phyloP scores from a whole-genome alignment of 805 yeast genomes.

The Myxozyma melibiosi region DNA sequence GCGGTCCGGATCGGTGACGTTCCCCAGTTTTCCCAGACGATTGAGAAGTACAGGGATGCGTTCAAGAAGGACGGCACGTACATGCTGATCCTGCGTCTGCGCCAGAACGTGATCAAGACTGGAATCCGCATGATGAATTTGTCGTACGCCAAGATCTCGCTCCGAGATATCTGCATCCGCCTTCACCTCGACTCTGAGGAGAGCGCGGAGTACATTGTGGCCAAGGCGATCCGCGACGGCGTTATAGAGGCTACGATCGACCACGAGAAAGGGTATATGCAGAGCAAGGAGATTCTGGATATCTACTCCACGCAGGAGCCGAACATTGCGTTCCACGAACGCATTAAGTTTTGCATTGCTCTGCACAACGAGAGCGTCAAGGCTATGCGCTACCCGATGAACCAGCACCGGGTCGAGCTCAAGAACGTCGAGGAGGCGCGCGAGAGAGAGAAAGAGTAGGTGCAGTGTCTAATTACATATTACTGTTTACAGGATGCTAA shows the following conservation, averaged over 20 bases:
- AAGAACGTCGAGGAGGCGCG: constrained; percentile 58
- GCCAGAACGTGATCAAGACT: constrained; percentile 96
- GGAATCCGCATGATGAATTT: constrained; percentile 92
- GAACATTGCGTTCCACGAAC: constrained; percentile 83
- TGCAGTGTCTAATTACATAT: background rate
- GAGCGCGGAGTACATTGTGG: constrained; percentile 93
- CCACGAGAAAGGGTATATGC: constrained; percentile 88
- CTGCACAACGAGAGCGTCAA: constrained; percentile 90
- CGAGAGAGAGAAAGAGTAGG: constrained; percentile 54
- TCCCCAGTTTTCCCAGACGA: constrained; percentile 70
- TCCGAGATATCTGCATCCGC: constrained; percentile 91
- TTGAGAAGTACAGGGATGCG: constrained; percentile 60
- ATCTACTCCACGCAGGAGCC: constrained; percentile 87
- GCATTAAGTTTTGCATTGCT: constrained; percentile 88
- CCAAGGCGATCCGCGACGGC: constrained; percentile 95
- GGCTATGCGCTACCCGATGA: constrained; percentile 87
- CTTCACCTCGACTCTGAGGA: constrained; percentile 91
- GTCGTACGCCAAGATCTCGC: constrained; percentile 85
- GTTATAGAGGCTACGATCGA: constrained; percentile 94
- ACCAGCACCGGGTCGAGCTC: constrained; percentile 53
- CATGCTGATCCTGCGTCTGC: constrained; percentile 80
- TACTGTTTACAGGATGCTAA: background rate
- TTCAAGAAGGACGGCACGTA: constrained; percentile 78
- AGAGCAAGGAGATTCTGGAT: constrained; percentile 82
- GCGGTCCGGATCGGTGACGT: constrained; percentile 94